These are phyloP conservation scores for Pichiaceae sp. DNA, from an alignment of 1,139 yeast genomes.

Conservation along the genomic window DNA sequence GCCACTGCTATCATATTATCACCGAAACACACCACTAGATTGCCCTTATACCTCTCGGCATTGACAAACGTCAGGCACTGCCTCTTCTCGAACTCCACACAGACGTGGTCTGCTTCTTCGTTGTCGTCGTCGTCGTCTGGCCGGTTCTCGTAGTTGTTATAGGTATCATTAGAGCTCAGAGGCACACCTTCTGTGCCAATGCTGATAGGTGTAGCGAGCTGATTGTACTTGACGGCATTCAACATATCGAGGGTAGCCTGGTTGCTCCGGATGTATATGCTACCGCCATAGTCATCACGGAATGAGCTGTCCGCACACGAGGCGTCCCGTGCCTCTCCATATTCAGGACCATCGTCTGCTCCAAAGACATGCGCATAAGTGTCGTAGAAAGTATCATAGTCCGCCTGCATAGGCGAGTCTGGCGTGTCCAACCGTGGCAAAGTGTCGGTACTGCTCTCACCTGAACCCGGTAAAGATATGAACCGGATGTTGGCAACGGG, in stretches of 20 bases:
- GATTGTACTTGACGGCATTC: neutral
- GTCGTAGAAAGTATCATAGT: constrained; percentile 11
- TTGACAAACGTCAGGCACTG: constrained; percentile 15
- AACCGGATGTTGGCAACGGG: constrained; percentile 1
- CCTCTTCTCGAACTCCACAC: constrained; percentile 22
- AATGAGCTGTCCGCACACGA: neutral
- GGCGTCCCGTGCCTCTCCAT: neutral
- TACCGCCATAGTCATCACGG: constrained; percentile 7
- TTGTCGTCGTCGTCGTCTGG: constrained; percentile 4
- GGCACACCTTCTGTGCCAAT: constrained; percentile 17
- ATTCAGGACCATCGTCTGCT: neutral
- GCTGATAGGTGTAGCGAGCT: neutral
- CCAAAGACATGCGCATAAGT: constrained; percentile 13
- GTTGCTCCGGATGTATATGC: constrained; percentile 6
- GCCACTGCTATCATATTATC: constrained; percentile 13
- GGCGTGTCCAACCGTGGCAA: neutral
- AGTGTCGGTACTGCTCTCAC: constrained; percentile 9
- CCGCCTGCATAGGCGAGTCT: constrained; percentile 5
- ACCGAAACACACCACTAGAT: constrained; percentile 22
- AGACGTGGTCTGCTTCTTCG: constrained; percentile 9
- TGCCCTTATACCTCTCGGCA: constrained; percentile 31
- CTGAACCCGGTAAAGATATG: constrained; percentile 13
- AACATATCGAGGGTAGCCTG: neutral
- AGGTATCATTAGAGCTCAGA: constrained; percentile 23
- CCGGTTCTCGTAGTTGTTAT: constrained; percentile 25